Conservation (phyloP, 805 yeast genomes). For the Pichia phayaonensis region DNA sequence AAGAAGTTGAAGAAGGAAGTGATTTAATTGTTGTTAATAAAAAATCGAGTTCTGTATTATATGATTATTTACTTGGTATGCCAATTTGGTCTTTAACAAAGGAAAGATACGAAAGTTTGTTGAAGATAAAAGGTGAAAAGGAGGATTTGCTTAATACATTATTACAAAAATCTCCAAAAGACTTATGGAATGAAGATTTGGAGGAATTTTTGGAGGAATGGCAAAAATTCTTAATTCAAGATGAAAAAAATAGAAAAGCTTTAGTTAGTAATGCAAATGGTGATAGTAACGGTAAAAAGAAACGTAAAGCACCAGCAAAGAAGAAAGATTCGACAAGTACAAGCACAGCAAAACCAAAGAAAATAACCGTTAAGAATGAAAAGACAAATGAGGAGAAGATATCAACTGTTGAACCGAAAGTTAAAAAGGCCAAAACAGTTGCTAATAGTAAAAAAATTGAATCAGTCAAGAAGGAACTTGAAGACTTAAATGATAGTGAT, state of each 20-base stretch:
- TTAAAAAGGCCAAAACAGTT: conserved; percentile 13
- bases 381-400: neutral
- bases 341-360: conserved; percentile 34
- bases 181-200: conserved; percentile 79
- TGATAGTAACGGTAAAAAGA: conserved; percentile 32
- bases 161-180: conserved; percentile 68
- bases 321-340: conserved; percentile 31
- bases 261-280: conserved; percentile 39
- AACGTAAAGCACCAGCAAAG: conserved; percentile 30
- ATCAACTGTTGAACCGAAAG: conserved; percentile 15
- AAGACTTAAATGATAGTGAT: conserved; percentile 11
- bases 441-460: conserved; percentile 13
- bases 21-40: conserved; percentile 29
- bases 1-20: conserved; percentile 26
- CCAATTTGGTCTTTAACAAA: conserved; percentile 87
- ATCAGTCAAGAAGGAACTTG: conserved; percentile 10
- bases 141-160: conserved; percentile 63
- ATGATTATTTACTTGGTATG: conserved; percentile 88
- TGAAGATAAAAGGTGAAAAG: conserved; percentile 64
- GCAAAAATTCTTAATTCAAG: conserved; percentile 59
- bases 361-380: conserved; percentile 21
- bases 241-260: conserved; percentile 49
- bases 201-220: conserved; percentile 64
- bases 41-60: conserved; percentile 52
- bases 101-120: conserved; percentile 77